Base-by-base conservation (phyloP, 163 green algal genomes). In the Scenedesmus sp. region DNA sequence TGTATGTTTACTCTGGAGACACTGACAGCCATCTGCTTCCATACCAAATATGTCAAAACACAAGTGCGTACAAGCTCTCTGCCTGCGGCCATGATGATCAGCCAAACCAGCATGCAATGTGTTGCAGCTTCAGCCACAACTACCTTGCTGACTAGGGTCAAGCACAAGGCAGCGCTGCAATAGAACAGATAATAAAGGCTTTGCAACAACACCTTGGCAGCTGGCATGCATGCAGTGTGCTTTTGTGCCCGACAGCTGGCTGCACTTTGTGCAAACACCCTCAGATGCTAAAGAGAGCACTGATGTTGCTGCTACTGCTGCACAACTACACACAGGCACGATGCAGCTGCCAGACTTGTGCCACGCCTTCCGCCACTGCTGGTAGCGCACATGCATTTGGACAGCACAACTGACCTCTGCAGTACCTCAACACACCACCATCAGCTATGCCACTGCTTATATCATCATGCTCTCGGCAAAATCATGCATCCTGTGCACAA, bases 111-210 rank as follows among this genome's bases (percentile, higher is more conserved):
- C 59, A 4, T 1, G 59, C 65, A 37, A 16, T 68, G 15, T 76
- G 26, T 2, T 76, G 65, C 61, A 37, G 24, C 30, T 37, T 2
- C 30, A 40, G 65, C 30, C 26, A 4, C 26, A 76, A 30, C 65
- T 76, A 10, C 65, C 65, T 76, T 37, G 65, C 65, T 76, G 65
- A 76, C 65, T 76, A 76, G 65, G 65, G 65, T 76, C 65, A 18
- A 76, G 30, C 24, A 24, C 59, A 37, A 76, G 30, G 65, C 65
- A 76, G 65, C 26, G 30, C 30, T 40, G 65, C 30, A 2, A 76
- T 40, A n/a, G 24, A 35, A 76, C 26, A 76, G 40, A 76, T 40
- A 76, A 76, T 40, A 76, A 40, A 76, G 16, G 65, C 65, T 10
- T 76, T n/a, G n/a, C 65, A 26, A 40, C 65, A 37, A 40, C 65